Evolutionary conservation across 805 yeast genomes (phyloP).

Genomic region (Saccharomyces jurei): DNA sequence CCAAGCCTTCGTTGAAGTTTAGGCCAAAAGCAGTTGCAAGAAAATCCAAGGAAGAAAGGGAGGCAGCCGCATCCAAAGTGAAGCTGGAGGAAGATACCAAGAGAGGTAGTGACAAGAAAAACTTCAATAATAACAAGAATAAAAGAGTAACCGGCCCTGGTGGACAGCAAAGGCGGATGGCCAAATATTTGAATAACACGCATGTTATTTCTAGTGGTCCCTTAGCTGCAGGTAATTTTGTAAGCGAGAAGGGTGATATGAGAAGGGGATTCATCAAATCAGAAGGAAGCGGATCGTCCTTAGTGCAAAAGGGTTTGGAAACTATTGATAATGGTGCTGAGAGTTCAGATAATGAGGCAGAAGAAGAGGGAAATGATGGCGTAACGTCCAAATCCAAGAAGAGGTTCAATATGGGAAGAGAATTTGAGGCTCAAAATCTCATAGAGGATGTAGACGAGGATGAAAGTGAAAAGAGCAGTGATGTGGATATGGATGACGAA

Average conservation of each 20-base stretch:
- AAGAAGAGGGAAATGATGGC: constrained; percentile 31
- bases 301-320: constrained; percentile 21
- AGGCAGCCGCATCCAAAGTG: constrained; percentile 58
- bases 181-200: constrained; percentile 34
- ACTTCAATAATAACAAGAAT: constrained; percentile 8
- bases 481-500: constrained; percentile 21
- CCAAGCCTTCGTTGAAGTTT: constrained; percentile 56
- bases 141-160: constrained; percentile 11
- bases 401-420: constrained; percentile 57
- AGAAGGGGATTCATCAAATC: constrained; percentile 22
- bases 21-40: constrained; percentile 84
- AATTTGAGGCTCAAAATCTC: constrained; percentile 39
- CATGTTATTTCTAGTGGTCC: constrained; percentile 70
- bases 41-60: constrained; percentile 77
- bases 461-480: constrained; percentile 14
- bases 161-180: constrained; percentile 21
- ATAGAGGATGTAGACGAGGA: constrained; percentile 12
- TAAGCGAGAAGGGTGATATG: constrained; percentile 15
- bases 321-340: constrained; percentile 21
- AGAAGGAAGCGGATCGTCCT: constrained; percentile 14
- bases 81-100: constrained; percentile 18
- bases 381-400: constrained; percentile 19
- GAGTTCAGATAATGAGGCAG: constrained; percentile 36
- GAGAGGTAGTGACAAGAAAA: constrained; percentile 11
- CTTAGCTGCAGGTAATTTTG: constrained; percentile 50